phyloP scores from a whole-genome alignment of 208 protist species.

The Strigomonas culicis region DNA sequence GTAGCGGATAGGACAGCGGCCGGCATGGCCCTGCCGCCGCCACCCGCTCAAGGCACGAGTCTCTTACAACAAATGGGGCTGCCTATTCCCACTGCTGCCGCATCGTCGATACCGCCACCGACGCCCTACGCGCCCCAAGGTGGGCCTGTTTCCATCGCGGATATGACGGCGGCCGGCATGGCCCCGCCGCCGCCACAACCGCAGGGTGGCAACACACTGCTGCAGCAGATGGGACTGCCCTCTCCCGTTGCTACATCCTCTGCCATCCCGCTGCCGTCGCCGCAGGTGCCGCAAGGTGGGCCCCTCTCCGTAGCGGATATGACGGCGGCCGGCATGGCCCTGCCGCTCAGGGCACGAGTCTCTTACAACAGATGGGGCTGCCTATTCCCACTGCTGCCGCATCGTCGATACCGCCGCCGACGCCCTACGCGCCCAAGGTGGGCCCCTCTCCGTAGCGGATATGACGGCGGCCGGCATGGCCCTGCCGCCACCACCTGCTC shows the following conservation, averaged over 20 bases:
- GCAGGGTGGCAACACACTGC: slow-evolving; percentile 5
- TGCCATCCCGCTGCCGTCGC: slow-evolving; percentile 20
- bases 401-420: too few species aligned
- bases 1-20: too few species aligned
- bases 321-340: too few species aligned
- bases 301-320: too few species aligned
- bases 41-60: not conserved
- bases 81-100: slow-evolving; percentile 4
- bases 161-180: not conserved
- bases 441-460: too few species aligned
- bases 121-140: too few species aligned
- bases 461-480: too few species aligned
- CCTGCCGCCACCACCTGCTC: not conserved
- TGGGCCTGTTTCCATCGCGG: too few species aligned
- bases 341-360: not conserved
- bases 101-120: slow-evolving; percentile 8
- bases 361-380: too few species aligned
- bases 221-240: slow-evolving; percentile 6
- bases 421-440: too few species aligned
- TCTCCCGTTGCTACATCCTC: slow-evolving; percentile 17
- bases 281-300: slow-evolving; percentile 8
- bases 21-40: too few species aligned
- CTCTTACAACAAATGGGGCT: slow-evolving; percentile 3
- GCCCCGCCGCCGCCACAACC: slow-evolving; percentile 13
- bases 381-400: too few species aligned